A percentile compares a stretch with the other conserved stretches of the same genome.
Conservation (phyloP, 78 protist species). For the Acrasis kona region DNA sequence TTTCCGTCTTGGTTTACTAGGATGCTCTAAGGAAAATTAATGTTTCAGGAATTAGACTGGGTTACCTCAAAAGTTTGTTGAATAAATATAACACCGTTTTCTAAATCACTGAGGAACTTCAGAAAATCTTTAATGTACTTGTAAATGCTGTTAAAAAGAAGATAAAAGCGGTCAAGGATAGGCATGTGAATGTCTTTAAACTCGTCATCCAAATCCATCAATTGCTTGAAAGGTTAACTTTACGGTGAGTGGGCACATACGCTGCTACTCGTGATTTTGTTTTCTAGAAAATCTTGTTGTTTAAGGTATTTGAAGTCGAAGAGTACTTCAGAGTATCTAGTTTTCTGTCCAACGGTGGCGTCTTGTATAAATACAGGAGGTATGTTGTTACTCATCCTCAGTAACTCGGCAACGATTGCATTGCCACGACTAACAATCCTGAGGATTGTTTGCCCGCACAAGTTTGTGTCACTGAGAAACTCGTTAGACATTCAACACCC, state of each 20-base stretch:
- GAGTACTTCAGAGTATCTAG: constrained; percentile 40
- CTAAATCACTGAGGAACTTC: neutral
- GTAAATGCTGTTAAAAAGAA: constrained; percentile 76
- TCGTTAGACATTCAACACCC: no score
- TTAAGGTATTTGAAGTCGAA: constrained; percentile 75
- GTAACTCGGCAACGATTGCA: constrained; percentile 27
- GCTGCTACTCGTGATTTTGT: constrained; percentile 43
- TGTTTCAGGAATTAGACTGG: constrained; percentile 76
- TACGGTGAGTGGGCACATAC: constrained; percentile 16
- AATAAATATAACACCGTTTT: neutral
- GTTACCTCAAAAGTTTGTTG: constrained; percentile 52
- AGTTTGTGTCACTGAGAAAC: no score
- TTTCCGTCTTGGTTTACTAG: constrained; percentile 79
- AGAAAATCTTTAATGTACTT: constrained; percentile 59
- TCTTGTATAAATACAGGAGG: constrained; percentile 44
- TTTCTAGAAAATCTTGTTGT: constrained; percentile 57
- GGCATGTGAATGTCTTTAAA: constrained; percentile 76
- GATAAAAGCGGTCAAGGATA: constrained; percentile 75
- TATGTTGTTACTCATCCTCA: constrained; percentile 41
- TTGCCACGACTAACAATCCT: constrained; percentile 13
- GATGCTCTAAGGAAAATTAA: constrained; percentile 65
- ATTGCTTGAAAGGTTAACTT: constrained; percentile 14
- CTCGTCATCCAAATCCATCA: constrained; percentile 71
- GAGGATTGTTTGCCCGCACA: constrained; percentile 14
- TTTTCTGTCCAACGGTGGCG: no score